Evolutionary conservation across 2,329 filamentous ascomycete genomes (phyloP), one percentile per base, ranked within the genome.

Genomic region (Venturia carpophila): DNA sequence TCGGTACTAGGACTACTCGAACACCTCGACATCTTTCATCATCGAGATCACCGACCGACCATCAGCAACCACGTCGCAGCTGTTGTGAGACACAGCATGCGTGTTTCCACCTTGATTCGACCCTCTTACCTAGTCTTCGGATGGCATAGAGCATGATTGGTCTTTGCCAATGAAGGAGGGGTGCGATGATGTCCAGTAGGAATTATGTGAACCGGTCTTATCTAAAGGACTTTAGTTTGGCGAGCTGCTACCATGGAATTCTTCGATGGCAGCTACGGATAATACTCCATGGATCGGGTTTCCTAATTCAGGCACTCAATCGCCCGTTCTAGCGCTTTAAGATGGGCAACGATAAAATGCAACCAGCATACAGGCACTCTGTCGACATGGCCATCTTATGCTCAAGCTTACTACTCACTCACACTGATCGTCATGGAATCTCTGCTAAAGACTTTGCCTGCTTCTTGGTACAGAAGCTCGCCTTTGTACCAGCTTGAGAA

Each of bases 391-490:
- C 19, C 15, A 24, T 15, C 2, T n/a, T 27, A 19, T 34, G 37
- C 24, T 34, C 49, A 19, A 58, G 27, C 7, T 58, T 37, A 15
- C 52, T 37, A 39, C 30, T 58, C 30, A 7, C 34, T 21, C 27
- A 9, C 13, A 58, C 27, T 37, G 15, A 9, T 15, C 24, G 41
- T 41, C n/a, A 61, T 61, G 60, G 60, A 42, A 17, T 19, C 37
- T 34, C 62, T 73, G 2, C 68, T 71, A n/a, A 72, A 73, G 67
- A 82, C 80, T 24, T 72, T 83, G 47, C 80, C 80, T n/a, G 80
- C 80, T 15, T 82, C 80, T 1, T 82, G 80, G 80, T 83, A 82
- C 67, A 77, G 77, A 68, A 82, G 78, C 66, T 68, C 71, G 42
- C 74, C 79, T 19, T 72, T 83, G 11, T 82, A 82, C 71, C 77